Percentiles rank a stretch among this genome's conserved stretches.
Conservation (phyloP, 1,284 basidiomycete species). For the Boletus mariae region DNA sequence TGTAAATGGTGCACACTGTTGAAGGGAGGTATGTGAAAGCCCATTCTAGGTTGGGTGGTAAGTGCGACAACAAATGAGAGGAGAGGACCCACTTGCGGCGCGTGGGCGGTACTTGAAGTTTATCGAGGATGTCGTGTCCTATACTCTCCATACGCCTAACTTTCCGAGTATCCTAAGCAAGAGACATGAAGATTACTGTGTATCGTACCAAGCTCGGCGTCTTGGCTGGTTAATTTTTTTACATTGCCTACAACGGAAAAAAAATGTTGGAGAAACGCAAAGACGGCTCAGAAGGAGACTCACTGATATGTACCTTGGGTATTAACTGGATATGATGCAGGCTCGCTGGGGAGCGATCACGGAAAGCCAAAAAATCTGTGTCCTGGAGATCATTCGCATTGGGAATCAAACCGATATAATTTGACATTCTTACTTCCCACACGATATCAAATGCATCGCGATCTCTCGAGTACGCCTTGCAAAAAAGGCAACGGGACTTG, state of each 20-base stretch:
- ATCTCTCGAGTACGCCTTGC: conserved; percentile 19
- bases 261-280: background rate
- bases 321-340: conserved; percentile 30
- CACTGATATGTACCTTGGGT: conserved; percentile 28
- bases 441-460: conserved; percentile 24
- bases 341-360: conserved; percentile 21
- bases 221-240: conserved; percentile 15
- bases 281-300: conserved; percentile 1
- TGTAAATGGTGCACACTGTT: conserved; percentile 79
- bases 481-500: conserved; percentile 20
- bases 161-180: conserved; percentile 5
- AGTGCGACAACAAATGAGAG: background rate
- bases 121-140: conserved; percentile 51
- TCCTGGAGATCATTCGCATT: conserved; percentile 16
- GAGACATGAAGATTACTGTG: background rate
- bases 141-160: conserved; percentile 60
- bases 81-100: conserved; percentile 42
- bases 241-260: conserved; percentile 16
- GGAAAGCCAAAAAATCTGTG: conserved; percentile 30
- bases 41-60: conserved; percentile 44
- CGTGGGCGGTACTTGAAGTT: conserved; percentile 37
- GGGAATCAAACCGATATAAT: no score
- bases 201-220: conserved; percentile 27
- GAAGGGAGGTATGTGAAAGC: conserved; percentile 83
- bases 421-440: conserved; percentile 24